Evolutionary conservation across 495 filamentous ascomycete genomes (phyloP).

Genomic region (Penicillium nucicola): DNA sequence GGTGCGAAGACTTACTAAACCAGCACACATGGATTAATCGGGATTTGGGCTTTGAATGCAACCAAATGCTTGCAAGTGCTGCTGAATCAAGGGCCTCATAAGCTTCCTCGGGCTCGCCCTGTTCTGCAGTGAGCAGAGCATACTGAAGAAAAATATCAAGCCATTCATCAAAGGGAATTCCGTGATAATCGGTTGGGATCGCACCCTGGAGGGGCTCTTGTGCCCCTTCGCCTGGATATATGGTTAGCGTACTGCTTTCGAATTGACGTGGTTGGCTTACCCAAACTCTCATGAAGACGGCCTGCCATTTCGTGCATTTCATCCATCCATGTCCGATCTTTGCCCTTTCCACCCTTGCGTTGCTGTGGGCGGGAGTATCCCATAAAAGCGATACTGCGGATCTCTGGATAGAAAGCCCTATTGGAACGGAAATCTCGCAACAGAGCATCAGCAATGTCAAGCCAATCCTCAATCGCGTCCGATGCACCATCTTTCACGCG

Average conservation of each 20-base stretch:
- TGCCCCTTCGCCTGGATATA: conserved; percentile 9
- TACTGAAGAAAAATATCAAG: conserved; percentile 88
- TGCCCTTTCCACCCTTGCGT: conserved; percentile 36
- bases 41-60: conserved; percentile 58
- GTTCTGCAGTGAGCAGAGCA: conserved; percentile 66
- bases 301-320: conserved; percentile 68
- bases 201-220: conserved; percentile 30
- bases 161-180: conserved; percentile 78
- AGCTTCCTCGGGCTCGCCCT: conserved; percentile 56
- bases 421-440: conserved; percentile 77
- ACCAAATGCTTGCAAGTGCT: conserved; percentile 75
- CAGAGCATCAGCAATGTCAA: conserved; percentile 69
- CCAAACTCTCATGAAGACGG: conserved; percentile 54
- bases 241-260: conserved; percentile 8
- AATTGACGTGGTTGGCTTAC: conserved; percentile 31
- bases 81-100: conserved; percentile 75
- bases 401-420: conserved; percentile 72
- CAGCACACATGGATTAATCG: conserved; percentile 78
- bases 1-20: conserved; percentile 54
- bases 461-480: conserved; percentile 61
- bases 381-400: conserved; percentile 65
- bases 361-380: conserved; percentile 56
- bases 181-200: conserved; percentile 66
- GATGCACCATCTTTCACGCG: conserved; percentile 48
- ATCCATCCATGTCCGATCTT: conserved; percentile 38